phyloP scores from a whole-genome alignment of 2,329 filamentous ascomycete species.

The Acrocalymma vagum region DNA sequence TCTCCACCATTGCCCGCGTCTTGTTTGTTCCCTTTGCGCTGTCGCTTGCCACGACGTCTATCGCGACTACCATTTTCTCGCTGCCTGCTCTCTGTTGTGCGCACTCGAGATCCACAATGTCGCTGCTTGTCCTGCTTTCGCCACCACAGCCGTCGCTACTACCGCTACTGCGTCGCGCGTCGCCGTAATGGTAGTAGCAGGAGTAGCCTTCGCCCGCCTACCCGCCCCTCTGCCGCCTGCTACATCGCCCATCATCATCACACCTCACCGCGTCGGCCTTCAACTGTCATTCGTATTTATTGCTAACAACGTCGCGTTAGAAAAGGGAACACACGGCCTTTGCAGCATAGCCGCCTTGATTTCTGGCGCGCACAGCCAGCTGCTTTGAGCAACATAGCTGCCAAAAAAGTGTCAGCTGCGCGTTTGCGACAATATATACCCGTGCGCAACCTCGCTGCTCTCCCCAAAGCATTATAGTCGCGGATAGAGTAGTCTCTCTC shows the following conservation, averaged over 20 bases:
- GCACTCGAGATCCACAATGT: constrained; percentile 15
- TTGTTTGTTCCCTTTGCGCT: too few relatives aligned
- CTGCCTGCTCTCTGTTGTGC: constrained; percentile 12
- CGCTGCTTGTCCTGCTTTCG: neutral
- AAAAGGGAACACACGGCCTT: constrained; percentile 31
- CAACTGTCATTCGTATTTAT: constrained; percentile 21
- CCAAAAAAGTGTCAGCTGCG: constrained; percentile 36
- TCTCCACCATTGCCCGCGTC: constrained; percentile 21
- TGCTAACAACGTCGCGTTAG: constrained; percentile 34
- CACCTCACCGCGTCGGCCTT: constrained; percentile 4
- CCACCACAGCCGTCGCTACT: neutral
- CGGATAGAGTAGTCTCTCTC: constrained; percentile 22
- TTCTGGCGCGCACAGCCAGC: constrained; percentile 30
- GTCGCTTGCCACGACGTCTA: too few relatives aligned
- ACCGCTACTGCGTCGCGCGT: constrained; percentile 1
- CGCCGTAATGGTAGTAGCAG: too few relatives aligned
- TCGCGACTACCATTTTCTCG: constrained; percentile 16
- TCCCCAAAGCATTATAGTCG: constrained; percentile 27
- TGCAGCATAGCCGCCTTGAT: constrained; percentile 24
- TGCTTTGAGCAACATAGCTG: constrained; percentile 22
- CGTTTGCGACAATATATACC: constrained; percentile 34
- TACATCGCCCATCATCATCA: neutral
- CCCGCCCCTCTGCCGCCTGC: neutral
- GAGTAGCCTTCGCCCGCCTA: neutral
- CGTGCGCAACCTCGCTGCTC: constrained; percentile 23